Evolutionary conservation across 164 flowering plant genomes (phyloP).

Genomic region (Cinnamomum micranthum): DNA sequence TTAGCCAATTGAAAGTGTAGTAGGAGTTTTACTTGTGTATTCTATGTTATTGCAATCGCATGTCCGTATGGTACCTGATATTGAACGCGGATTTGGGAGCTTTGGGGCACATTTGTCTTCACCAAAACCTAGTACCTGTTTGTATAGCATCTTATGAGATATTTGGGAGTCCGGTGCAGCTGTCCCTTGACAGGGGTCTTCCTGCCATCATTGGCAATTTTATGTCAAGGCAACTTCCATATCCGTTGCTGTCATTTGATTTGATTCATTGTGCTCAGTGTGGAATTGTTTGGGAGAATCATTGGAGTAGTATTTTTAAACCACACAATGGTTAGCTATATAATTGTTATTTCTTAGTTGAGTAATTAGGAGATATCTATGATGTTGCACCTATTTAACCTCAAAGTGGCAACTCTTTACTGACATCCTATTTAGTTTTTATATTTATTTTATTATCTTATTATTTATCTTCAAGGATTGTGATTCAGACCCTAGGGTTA

Average conservation of each 20-base stretch:
- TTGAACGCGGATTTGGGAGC: slow-evolving; percentile 97
- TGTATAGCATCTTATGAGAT: slow-evolving; percentile 94
- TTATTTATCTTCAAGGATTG: no score
- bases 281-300: slow-evolving; percentile 65
- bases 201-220: slow-evolving; percentile 89
- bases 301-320: no score
- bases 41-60: slow-evolving; percentile 22
- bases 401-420: no score
- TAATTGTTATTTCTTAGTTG: no score
- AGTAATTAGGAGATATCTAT: no score
- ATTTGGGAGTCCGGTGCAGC: slow-evolving; percentile 91
- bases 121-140: slow-evolving; percentile 60
- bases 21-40: neutral
- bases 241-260: slow-evolving; percentile 84
- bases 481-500: no score
- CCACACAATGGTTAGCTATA: no score
- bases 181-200: slow-evolving; percentile 97
- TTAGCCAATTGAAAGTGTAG: no score
- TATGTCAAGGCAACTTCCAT: slow-evolving; percentile 78
- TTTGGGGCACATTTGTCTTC: slow-evolving; percentile 91
- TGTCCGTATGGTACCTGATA: slow-evolving; percentile 79
- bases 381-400: no score
- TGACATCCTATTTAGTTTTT: no score
- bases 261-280: slow-evolving; percentile 97
- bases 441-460: no score